Base-by-base conservation (phyloP, 176 grass and related monocot species). In the Secale cereale region DNA sequence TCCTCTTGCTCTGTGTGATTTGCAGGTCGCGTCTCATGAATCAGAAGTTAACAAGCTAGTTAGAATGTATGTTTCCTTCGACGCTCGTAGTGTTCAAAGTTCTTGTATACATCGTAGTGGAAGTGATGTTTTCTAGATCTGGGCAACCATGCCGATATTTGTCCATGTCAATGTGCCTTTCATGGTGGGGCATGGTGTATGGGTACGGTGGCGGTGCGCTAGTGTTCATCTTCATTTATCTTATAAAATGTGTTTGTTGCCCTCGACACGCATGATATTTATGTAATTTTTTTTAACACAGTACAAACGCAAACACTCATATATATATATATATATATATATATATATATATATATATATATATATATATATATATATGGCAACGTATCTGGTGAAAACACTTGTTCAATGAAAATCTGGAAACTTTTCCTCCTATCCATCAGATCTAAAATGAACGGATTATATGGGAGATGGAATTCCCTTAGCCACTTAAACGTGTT, bases 211-310 rank as follows among this genome's bases (percentile, higher is more conserved):
- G 35, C 31, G 35, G n/a, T 73, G 35, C 31, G 25, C 37, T 73
- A 14, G 68, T 61, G 68, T 61, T 60, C 69, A 29, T 41, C 43
- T 65, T 83, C 56, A 74, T 62, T 74, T 63, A 43, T 74, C 17
- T 43, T 60, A 28, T 71, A 43, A 74, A 36, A 16, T 43, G 50
- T 83, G 52, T 54, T 3, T 23, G 35, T 31, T 31, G 69, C 70
- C 43, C 54, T 62, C 54, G 10, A 32, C 25, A 45, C 63, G 54
- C 56, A 62, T 62, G 69, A 83, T 83, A 83, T 83, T 63, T 74
- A 62, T 82, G n/a, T n/a, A n/a, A n/a, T n/a, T n/a, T n/a, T n/a
- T n/a, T n/a, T n/a, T n/a, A n/a, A n/a, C n/a, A n/a, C n/a, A n/a
- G n/a, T n/a, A n/a, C n/a, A n/a, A n/a, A n/a, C n/a, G n/a, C n/a